Evolutionary conservation across 2,329 filamentous ascomycete genomes (phyloP).

Genomic region (Tympanopsis confertula): DNA sequence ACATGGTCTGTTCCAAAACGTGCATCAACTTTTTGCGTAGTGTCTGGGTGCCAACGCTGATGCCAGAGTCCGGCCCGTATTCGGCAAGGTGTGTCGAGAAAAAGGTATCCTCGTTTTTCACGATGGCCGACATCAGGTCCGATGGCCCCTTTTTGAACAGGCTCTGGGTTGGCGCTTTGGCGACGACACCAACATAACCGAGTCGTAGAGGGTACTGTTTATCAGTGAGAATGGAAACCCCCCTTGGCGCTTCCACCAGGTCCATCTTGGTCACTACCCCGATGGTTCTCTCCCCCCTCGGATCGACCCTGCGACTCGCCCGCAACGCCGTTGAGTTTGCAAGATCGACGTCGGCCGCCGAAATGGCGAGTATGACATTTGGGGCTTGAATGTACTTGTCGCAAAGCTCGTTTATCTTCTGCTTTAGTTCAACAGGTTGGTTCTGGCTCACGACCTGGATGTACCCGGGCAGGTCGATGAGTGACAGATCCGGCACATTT

Average conservation of each 20-base stretch:
- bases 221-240: conserved; percentile 68
- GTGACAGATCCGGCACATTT: conserved; percentile 83
- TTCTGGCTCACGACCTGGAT: conserved; percentile 90
- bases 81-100: conserved; percentile 75
- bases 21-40: conserved; percentile 94
- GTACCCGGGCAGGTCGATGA: conserved; percentile 94
- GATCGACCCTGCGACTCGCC: conserved; percentile 83
- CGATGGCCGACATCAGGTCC: conserved; percentile 70
- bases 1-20: conserved; percentile 94
- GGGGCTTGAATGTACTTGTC: conserved; percentile 96
- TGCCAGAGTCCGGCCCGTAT: conserved; percentile 61
- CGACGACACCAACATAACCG: conserved; percentile 92
- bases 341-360: conserved; percentile 90
- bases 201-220: conserved; percentile 85
- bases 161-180: conserved; percentile 60
- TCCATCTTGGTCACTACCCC: conserved; percentile 99
- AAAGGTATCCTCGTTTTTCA: conserved; percentile 77
- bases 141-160: conserved; percentile 75
- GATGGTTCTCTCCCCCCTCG: conserved; percentile 87
- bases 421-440: conserved; percentile 82
- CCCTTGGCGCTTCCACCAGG: conserved; percentile 73
- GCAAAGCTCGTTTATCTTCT: conserved; percentile 90
- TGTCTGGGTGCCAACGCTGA: conserved; percentile 73
- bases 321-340: conserved; percentile 89
- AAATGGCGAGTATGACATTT: conserved; percentile 94